Evolutionary conservation across 495 filamentous ascomycete genomes (phyloP).

Genomic region (Lophiostoma macrostomum): DNA sequence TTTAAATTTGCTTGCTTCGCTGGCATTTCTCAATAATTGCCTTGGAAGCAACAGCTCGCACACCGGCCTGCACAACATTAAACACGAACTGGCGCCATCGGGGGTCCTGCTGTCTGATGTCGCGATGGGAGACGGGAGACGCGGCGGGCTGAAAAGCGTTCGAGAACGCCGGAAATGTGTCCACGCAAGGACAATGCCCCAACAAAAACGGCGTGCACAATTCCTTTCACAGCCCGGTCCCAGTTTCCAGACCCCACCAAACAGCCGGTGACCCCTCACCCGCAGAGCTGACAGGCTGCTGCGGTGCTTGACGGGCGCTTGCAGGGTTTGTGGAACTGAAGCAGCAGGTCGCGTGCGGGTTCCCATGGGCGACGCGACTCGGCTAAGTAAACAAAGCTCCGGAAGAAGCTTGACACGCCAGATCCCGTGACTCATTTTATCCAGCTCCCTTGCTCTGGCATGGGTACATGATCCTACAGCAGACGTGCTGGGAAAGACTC

Average conservation of each 20-base stretch:
- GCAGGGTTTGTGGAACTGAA: constrained; percentile 15
- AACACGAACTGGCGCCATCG: constrained; percentile 23
- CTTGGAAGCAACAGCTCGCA: too few species aligned
- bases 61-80: constrained; percentile 6
- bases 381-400: constrained; percentile 32
- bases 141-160: constrained; percentile 27
- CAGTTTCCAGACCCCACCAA: constrained; percentile 29
- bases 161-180: constrained; percentile 21
- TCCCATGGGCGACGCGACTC: constrained; percentile 31
- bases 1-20: too few species aligned
- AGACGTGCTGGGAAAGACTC: constrained; percentile 5
- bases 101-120: constrained; percentile 17
- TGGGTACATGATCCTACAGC: constrained; percentile 3
- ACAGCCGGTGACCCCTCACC: constrained; percentile 20
- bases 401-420: constrained; percentile 4
- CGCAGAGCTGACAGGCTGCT: constrained; percentile 27
- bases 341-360: constrained; percentile 15
- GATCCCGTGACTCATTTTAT: constrained; percentile 29
- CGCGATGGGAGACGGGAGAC: constrained; percentile 10
- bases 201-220: constrained; percentile 21
- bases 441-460: background rate
- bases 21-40: too few species aligned
- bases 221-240: constrained; percentile 7
- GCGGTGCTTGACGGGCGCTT: constrained; percentile 28
- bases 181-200: constrained; percentile 12